Conservation (phyloP, 805 yeast genomes). For the Myxozyma udenii region DNA sequence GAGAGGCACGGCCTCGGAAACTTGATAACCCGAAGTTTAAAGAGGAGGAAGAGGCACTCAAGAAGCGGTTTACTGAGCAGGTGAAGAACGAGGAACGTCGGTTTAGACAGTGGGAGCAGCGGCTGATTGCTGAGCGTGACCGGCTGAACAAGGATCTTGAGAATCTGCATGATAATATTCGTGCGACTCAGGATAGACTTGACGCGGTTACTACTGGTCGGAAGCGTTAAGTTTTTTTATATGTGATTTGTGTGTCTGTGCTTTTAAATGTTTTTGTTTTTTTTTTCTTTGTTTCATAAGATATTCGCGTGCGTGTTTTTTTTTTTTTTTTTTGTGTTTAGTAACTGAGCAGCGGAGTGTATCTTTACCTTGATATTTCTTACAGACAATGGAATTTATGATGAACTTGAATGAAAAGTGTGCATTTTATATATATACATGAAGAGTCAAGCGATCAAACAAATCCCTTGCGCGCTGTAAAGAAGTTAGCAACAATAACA, state of each 20-base stretch:
- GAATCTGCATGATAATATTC: constrained; percentile 19
- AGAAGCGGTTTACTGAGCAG: constrained; percentile 94
- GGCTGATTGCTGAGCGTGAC: constrained; percentile 91
- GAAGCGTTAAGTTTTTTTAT: constrained; percentile 1
- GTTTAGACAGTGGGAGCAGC: constrained; percentile 98
- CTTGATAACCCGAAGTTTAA: constrained; percentile 84
- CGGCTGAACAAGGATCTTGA: constrained; percentile 91
- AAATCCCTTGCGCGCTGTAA: constrained; percentile 30
- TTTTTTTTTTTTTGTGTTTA: not conserved
- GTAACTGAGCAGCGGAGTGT: not conserved
- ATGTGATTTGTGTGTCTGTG: too few relatives aligned
- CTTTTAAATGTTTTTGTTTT: not conserved
- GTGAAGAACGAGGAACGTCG: constrained; percentile 95
- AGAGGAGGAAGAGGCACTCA: constrained; percentile 92
- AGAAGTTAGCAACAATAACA: not conserved
- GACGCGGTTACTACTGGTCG: constrained; percentile 4
- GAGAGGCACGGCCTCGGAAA: constrained; percentile 40
- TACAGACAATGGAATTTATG: too few relatives aligned
- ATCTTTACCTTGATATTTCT: not conserved
- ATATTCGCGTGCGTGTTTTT: not conserved
- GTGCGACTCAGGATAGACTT: constrained; percentile 6
- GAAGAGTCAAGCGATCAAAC: constrained; percentile 10
- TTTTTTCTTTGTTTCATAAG: not conserved
- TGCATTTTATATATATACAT: not conserved
- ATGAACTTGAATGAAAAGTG: too few relatives aligned